Conservation (phyloP, 768 basidiomycete species). For the Tricholoma furcatifolium region DNA sequence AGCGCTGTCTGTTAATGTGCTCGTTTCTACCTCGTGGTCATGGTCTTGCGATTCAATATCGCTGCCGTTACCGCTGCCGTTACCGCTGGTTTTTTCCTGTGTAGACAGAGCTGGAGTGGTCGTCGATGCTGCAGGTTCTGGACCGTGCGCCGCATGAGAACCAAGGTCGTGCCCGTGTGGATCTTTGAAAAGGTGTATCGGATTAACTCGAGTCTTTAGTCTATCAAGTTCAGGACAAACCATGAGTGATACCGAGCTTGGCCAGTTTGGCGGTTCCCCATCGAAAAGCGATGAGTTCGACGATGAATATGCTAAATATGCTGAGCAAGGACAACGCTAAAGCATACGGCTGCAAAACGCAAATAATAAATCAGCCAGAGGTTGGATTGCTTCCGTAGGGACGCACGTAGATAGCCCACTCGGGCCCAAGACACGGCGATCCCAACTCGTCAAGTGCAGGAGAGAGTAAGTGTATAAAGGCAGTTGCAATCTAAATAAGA, state of each 20-base stretch:
- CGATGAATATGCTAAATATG: slow-evolving; percentile 80
- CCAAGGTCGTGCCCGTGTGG: slow-evolving; percentile 64
- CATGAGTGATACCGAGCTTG: slow-evolving; percentile 61
- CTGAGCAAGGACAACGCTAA: slow-evolving; percentile 79
- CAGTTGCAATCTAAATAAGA: slow-evolving; percentile 71
- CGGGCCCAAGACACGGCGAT: slow-evolving; percentile 65
- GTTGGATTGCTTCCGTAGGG: not conserved
- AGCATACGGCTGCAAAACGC: slow-evolving; percentile 63
- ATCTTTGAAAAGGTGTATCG: slow-evolving; percentile 37
- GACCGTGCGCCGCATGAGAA: slow-evolving; percentile 68
- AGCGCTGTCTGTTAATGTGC: slow-evolving; percentile 36
- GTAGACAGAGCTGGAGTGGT: slow-evolving; percentile 12
- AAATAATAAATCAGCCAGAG: not conserved
- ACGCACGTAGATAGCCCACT: slow-evolving; percentile 77
- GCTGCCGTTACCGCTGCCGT: slow-evolving; percentile 1
- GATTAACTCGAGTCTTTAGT: not conserved
- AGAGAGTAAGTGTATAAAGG: slow-evolving; percentile 80
- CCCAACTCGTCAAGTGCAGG: slow-evolving; percentile 73
- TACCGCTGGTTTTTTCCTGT: slow-evolving; percentile 13
- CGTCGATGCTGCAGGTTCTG: slow-evolving; percentile 36
- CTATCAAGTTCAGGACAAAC: slow-evolving; percentile 32
- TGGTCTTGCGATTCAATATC: slow-evolving; percentile 26
- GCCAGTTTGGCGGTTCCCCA: slow-evolving; percentile 76
- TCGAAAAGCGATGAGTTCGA: slow-evolving; percentile 86
- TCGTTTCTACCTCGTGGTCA: slow-evolving; percentile 9